Conservation (phyloP, 1,139 yeast species). For the Yamadazyma trypodendri region DNA sequence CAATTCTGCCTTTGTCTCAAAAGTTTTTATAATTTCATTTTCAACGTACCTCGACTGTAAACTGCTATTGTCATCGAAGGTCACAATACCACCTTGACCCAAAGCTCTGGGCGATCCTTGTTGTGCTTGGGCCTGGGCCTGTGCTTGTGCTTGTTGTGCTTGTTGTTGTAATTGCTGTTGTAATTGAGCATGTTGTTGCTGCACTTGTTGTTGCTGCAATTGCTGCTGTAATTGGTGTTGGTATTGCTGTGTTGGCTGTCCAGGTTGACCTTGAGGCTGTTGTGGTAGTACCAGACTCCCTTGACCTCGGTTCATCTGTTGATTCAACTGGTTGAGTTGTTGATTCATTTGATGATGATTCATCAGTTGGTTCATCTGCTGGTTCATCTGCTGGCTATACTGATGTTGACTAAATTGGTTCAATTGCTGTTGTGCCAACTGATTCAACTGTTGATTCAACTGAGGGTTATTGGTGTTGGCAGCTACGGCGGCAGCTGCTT, state of each 20-base stretch:
- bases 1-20: slow-evolving; percentile 40
- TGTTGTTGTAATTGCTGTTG: slow-evolving; percentile 4
- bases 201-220: slow-evolving; percentile 9
- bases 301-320: slow-evolving; percentile 5
- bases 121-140: slow-evolving; percentile 6
- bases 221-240: slow-evolving; percentile 11
- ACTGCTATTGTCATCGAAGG: slow-evolving; percentile 14
- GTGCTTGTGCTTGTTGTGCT: slow-evolving; percentile 6
- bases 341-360: slow-evolving; percentile 18
- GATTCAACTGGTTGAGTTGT: slow-evolving; percentile 14
- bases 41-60: slow-evolving; percentile 29
- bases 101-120: neutral
- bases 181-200: slow-evolving; percentile 4
- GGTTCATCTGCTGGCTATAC: slow-evolving; percentile 16
- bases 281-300: slow-evolving; percentile 13
- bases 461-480: slow-evolving; percentile 24
- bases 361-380: slow-evolving; percentile 18
- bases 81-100: slow-evolving; percentile 2
- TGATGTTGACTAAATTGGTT: slow-evolving; percentile 25
- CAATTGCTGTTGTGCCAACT: slow-evolving; percentile 23
- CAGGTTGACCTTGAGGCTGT: slow-evolving; percentile 8
- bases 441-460: slow-evolving; percentile 27
- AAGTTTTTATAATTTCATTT: slow-evolving; percentile 48
- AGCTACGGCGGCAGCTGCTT: slow-evolving; percentile 18
- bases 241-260: slow-evolving; percentile 11